Percentiles rank a stretch among this genome's conserved stretches.
Evolutionary conservation across 495 filamentous ascomycete genomes (phyloP).

Genomic region (Hapsidospora chrysogenum): DNA sequence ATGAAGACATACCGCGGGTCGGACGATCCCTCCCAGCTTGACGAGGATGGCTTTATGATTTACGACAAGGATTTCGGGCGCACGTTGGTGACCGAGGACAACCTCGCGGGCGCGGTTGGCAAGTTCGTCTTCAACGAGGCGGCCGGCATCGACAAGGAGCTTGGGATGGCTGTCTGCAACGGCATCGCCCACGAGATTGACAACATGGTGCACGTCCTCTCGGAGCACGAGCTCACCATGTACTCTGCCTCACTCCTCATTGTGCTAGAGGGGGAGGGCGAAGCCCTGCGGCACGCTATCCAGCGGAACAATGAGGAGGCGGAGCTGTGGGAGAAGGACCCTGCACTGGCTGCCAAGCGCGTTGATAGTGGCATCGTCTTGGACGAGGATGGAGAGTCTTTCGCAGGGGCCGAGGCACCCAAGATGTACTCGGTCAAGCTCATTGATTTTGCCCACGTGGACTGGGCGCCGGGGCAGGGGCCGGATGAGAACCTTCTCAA

Average conservation of each 20-base stretch:
- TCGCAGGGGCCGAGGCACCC: conserved; percentile 48
- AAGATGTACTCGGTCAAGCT: conserved; percentile 69
- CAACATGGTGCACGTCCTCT: conserved; percentile 45
- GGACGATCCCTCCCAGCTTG: conserved; percentile 24
- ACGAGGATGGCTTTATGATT: conserved; percentile 41
- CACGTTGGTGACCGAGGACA: conserved; percentile 43
- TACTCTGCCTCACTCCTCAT: conserved; percentile 82
- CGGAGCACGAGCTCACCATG: conserved; percentile 77
- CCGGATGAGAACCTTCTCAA: conserved; percentile 72
- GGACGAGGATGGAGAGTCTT: conserved; percentile 33
- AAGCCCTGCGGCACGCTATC: conserved; percentile 47
- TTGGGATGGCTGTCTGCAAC: conserved; percentile 37
- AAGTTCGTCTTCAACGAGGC: conserved; percentile 54
- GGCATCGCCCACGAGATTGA: conserved; percentile 51
- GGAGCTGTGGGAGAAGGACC: too few relatives aligned
- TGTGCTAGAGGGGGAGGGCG: conserved; percentile 78
- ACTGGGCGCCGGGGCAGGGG: conserved; percentile 54
- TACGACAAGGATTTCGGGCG: conserved; percentile 87
- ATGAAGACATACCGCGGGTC: conserved; percentile 81
- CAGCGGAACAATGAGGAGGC: conserved; percentile 35
- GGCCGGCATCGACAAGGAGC: conserved; percentile 36
- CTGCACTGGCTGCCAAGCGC: conserved; percentile 9
- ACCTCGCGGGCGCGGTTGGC: conserved; percentile 56
- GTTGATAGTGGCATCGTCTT: conserved; percentile 28
- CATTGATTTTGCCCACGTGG: conserved; percentile 94